These are phyloP conservation scores for Amauroascus niger DNA, from an alignment of 2,329 filamentous ascomycete species.

Conservation along the genomic window DNA sequence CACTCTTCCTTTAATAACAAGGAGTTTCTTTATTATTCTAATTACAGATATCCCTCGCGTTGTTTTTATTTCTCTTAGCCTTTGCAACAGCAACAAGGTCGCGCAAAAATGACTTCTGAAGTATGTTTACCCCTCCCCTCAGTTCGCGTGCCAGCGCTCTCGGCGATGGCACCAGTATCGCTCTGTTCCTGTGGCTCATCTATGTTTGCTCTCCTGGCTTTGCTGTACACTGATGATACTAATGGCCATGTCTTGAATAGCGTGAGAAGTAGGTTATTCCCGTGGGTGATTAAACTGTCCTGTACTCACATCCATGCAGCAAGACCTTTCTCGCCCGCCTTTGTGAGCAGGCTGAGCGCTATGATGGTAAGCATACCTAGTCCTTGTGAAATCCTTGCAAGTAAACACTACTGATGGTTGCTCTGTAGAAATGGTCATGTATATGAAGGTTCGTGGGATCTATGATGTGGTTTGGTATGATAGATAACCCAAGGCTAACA, in stretches of 20 bases:
- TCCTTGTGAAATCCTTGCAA: slow-evolving; percentile 9
- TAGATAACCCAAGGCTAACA: slow-evolving; percentile 9
- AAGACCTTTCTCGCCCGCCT: slow-evolving; percentile 99
- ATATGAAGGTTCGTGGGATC: slow-evolving; percentile 69
- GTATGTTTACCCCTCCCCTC: slow-evolving; percentile 38
- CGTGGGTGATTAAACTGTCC: neutral
- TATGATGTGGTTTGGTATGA: neutral
- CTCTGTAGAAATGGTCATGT: slow-evolving; percentile 81
- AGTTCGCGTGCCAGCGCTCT: slow-evolving; percentile 15
- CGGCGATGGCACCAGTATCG: neutral
- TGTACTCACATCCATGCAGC: slow-evolving; percentile 47
- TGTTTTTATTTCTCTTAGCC: slow-evolving; percentile 12
- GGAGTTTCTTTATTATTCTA: neutral
- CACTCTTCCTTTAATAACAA: neutral
- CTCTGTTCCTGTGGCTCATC: slow-evolving; percentile 2
- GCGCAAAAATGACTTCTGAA: slow-evolving; percentile 51
- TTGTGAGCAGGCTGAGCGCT: slow-evolving; percentile 99
- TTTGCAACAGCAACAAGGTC: slow-evolving; percentile 11
- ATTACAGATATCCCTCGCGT: neutral
- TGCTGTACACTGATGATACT: slow-evolving; percentile 25
- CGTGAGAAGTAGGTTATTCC: slow-evolving; percentile 54
- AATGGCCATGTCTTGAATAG: slow-evolving; percentile 36
- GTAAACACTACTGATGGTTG: slow-evolving; percentile 11
- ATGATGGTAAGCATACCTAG: slow-evolving; percentile 61
- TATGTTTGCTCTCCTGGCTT: slow-evolving; percentile 17